Evolutionary conservation across 2,329 filamentous ascomycete genomes (phyloP).

Genomic region (Ascochyta fabae): DNA sequence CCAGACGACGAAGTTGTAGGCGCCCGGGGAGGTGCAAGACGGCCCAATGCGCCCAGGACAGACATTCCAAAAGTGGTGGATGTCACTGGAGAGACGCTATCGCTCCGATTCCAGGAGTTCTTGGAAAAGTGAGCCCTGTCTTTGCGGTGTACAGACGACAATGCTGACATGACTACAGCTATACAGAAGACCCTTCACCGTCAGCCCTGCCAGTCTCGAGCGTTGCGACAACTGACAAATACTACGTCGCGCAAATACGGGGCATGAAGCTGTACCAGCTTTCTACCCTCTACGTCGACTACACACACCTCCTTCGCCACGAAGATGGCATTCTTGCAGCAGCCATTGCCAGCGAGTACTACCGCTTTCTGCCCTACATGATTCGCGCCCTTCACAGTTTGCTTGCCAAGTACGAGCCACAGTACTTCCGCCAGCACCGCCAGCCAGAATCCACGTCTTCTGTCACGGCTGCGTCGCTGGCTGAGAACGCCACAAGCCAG

Average conservation of each 20-base stretch:
- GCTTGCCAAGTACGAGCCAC: slow-evolving; percentile 91
- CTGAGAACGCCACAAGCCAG: slow-evolving; percentile 64
- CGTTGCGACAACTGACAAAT: slow-evolving; percentile 76
- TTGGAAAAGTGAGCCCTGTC: slow-evolving; percentile 69
- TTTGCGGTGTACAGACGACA: neutral
- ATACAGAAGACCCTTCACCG: slow-evolving; percentile 71
- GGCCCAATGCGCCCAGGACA: slow-evolving; percentile 54
- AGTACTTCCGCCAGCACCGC: slow-evolving; percentile 91
- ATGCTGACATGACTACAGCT: slow-evolving; percentile 50
- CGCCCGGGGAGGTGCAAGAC: slow-evolving; percentile 50
- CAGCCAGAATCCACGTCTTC: slow-evolving; percentile 79
- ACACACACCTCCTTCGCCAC: slow-evolving; percentile 78
- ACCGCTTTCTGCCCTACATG: slow-evolving; percentile 92
- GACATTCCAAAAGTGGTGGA: slow-evolving; percentile 78
- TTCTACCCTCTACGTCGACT: slow-evolving; percentile 89
- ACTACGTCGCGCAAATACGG: slow-evolving; percentile 84
- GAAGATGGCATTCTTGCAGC: slow-evolving; percentile 82
- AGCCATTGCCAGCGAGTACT: slow-evolving; percentile 89
- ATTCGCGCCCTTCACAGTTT: slow-evolving; percentile 87
- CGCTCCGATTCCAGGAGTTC: slow-evolving; percentile 79
- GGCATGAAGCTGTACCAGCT: slow-evolving; percentile 75
- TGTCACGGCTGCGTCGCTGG: slow-evolving; percentile 70
- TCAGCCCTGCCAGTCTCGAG: slow-evolving; percentile 71
- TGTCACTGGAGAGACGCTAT: slow-evolving; percentile 74
- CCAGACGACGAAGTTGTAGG: slow-evolving; percentile 68